A percentile compares a stretch with the other conserved stretches of the same genome.
phyloP scores from a whole-genome alignment of 2,329 filamentous ascomycete genomes.

The Orbilia oligospora region DNA sequence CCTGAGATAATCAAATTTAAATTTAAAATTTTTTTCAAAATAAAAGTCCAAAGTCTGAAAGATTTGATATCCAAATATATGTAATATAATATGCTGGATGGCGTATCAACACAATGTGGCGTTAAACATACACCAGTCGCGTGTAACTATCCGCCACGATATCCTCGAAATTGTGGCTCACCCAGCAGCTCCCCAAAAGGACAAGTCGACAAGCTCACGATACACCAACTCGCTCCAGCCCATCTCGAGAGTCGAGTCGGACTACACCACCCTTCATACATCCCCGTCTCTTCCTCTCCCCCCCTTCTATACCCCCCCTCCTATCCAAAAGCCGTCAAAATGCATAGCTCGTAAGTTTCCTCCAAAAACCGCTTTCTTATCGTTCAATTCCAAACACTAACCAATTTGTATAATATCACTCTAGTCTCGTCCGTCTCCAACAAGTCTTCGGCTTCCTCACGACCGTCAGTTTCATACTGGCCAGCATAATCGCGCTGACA shows the following conservation, averaged over 20 bases:
- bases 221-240: slow-evolving; percentile 23
- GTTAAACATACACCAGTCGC: background rate
- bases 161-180: slow-evolving; percentile 22
- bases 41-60: no score
- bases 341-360: slow-evolving; percentile 59
- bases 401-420: slow-evolving; percentile 11
- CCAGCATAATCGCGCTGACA: slow-evolving; percentile 82
- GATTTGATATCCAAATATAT: no score
- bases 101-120: slow-evolving; percentile 5
- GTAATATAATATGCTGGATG: no score
- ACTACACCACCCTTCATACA: slow-evolving; percentile 6
- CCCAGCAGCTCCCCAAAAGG: slow-evolving; percentile 46
- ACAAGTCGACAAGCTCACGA: slow-evolving; percentile 54
- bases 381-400: background rate
- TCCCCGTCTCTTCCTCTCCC: background rate
- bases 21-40: no score
- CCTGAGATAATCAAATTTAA: no score
- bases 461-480: slow-evolving; percentile 87
- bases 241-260: slow-evolving; percentile 10
- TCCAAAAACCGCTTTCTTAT: background rate
- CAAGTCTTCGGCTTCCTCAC: slow-evolving; percentile 99
- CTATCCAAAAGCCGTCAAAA: slow-evolving; percentile 31
- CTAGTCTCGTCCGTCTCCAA: slow-evolving; percentile 82
- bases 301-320: background rate
- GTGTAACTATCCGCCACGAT: background rate